These are phyloP conservation scores for Pythium phragmitis DNA, from an alignment of 352 stramenopile species.

Conservation along the genomic window DNA sequence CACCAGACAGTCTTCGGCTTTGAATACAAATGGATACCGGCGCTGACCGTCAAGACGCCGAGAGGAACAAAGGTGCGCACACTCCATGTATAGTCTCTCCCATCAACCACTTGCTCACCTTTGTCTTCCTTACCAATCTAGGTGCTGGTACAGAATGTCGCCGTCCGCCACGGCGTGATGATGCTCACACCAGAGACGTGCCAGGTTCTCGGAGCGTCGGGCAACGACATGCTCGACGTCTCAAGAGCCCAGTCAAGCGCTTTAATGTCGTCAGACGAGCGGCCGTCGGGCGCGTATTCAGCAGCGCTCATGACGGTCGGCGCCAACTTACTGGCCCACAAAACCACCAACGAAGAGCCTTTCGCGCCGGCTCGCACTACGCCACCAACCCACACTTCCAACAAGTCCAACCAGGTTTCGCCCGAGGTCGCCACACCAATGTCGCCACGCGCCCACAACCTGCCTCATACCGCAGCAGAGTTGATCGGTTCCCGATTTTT, in stretches of 20 bases:
- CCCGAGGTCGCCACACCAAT: neutral
- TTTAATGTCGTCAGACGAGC: neutral
- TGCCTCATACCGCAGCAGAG: constrained; percentile 11
- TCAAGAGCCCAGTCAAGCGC: constrained; percentile 22
- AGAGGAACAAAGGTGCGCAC: constrained; percentile 54
- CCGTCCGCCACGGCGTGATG: constrained; percentile 68
- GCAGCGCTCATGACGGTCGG: constrained; percentile 47
- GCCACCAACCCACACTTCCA: neutral
- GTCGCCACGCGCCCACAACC: neutral
- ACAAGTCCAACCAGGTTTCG: neutral
- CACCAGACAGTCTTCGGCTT: constrained; percentile 76
- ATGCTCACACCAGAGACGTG: constrained; percentile 68
- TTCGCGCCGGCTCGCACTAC: neutral
- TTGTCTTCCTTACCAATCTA: constrained; percentile 12
- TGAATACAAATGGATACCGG: constrained; percentile 56
- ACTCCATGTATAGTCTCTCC: neutral
- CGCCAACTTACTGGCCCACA: neutral
- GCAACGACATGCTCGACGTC: constrained; percentile 26
- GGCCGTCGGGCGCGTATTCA: constrained; percentile 47
- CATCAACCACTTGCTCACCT: too few species aligned
- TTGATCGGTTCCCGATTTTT: neutral
- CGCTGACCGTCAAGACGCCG: constrained; percentile 51
- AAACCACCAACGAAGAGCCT: neutral
- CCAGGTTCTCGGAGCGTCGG: constrained; percentile 47
- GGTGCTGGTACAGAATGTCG: constrained; percentile 64